Base-by-base conservation (phyloP, 345 rosid species). In the Hevea brasiliensis region DNA sequence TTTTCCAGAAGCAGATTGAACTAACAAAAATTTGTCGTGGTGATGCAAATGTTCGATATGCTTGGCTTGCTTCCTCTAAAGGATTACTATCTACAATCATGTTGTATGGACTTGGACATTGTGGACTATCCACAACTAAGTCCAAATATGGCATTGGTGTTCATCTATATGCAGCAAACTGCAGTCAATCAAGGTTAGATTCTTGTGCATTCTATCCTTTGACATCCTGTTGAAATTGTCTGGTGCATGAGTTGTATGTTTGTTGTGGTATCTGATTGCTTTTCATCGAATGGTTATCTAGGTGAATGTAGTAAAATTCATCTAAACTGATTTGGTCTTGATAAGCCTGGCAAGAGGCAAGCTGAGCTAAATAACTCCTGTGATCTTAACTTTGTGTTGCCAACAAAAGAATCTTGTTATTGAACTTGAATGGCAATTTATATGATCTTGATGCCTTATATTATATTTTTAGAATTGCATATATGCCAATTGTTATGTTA, bases 1-100 rank as follows among this genome's bases (percentile, higher is more conserved):
- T 92, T 80, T 96, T 96, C 68, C 80, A 81, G 79, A 89, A 88
- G 79, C 99, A 96, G 80, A 81, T 85, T 68, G 93, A 91, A 69
- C 84, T 96, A 23, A 88, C 87, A 0, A 73, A 77, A 67, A 84
- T 76, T 65, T 82, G 76, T 63, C 97, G 98, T n/a, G 97, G 97
- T 44, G 84, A 86, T 77, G 91, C 97, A 45, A 93, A 91, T 75
- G 83, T 96, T 72, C 77, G 78, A 64, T 86, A 85, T 72, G 99
- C 95, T 24, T 96, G 99, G 99, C 99, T 96, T 83, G 86, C 91
- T 83, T 70, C 87, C 58, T 80, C 93, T 42, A 87, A 84, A 76
- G 83, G 56, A 70, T 79, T 82, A 29, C 56, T 91, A 40, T 69
- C 85, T 48, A 75, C 81, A 0, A 47, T 96, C 5, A 72, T 67